Evolutionary conservation across 371 early-diverging fungal species (phyloP).

Genomic region (Mortierella sp.): DNA sequence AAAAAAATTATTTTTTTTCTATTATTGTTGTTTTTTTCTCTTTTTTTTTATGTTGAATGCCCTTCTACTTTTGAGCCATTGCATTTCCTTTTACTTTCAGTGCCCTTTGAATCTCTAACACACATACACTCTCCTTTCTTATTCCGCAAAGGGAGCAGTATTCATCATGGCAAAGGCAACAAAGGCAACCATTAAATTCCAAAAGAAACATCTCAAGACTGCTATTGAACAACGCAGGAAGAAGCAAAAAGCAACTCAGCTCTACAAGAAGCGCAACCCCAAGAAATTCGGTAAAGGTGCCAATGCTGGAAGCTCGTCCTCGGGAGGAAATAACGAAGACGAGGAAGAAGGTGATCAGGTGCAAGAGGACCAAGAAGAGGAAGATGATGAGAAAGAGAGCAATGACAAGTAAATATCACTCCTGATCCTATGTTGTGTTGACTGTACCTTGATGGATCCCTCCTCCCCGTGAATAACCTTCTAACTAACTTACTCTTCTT

Average conservation of each 20-base stretch:
- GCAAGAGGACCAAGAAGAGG: constrained; percentile 55
- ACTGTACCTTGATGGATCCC: background rate
- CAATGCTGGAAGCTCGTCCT: constrained; percentile 48
- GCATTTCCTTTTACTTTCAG: too few relatives aligned
- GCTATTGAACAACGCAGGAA: constrained; percentile 75
- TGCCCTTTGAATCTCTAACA: too few relatives aligned
- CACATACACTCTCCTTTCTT: background rate
- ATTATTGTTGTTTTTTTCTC: too few relatives aligned
- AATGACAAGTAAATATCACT: constrained; percentile 46
- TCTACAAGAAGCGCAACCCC: constrained; percentile 67
- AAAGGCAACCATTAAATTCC: constrained; percentile 90
- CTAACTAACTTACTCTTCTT: background rate
- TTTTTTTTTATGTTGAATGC: too few relatives aligned
- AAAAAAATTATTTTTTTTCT: too few relatives aligned
- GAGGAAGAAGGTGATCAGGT: constrained; percentile 54
- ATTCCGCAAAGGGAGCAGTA: background rate
- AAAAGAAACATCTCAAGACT: constrained; percentile 84
- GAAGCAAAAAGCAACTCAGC: constrained; percentile 76
- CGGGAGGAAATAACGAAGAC: constrained; percentile 40
- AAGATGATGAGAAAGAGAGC: constrained; percentile 56
- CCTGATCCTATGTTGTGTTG: background rate
- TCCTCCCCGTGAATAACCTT: background rate
- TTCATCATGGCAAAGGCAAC: constrained; percentile 77
- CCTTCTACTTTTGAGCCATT: too few relatives aligned
- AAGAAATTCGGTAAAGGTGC: constrained; percentile 58